Conservation (phyloP, 495 filamentous ascomycete species). For the Aspergillus wentii region DNA sequence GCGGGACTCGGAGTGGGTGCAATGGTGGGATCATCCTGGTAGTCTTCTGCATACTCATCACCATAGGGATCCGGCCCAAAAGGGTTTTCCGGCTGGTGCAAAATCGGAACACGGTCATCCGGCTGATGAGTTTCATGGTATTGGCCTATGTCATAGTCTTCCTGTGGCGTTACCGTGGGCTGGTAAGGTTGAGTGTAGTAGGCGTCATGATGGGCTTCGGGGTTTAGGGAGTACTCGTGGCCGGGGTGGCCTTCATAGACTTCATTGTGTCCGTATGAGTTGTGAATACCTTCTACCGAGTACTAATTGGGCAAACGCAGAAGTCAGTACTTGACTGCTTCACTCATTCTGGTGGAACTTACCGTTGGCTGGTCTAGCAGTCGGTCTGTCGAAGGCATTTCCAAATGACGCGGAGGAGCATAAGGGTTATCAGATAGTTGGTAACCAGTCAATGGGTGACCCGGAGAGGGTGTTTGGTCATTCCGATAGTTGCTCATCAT, state of each 20-base stretch:
- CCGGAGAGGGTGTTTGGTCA: constrained; percentile 48
- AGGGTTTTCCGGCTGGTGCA: constrained; percentile 45
- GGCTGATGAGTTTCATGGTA: constrained; percentile 47
- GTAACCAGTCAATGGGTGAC: constrained; percentile 59
- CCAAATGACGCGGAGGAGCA: constrained; percentile 46
- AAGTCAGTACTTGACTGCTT: constrained; percentile 3
- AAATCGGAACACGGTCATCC: constrained; percentile 60
- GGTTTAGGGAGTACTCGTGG: constrained; percentile 69
- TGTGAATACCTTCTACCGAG: constrained; percentile 72
- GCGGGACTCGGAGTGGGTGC: constrained; percentile 54
- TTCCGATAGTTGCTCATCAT: constrained; percentile 51
- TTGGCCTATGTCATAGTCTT: constrained; percentile 52
- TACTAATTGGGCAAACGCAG: no score
- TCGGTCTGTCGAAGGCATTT: constrained; percentile 68
- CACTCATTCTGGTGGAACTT: constrained; percentile 22
- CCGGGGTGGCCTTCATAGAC: constrained; percentile 51
- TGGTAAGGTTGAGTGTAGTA: constrained; percentile 83
- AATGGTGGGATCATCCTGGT: constrained; percentile 35
- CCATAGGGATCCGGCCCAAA: constrained; percentile 52
- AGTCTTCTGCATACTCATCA: constrained; percentile 41
- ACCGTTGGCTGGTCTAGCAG: constrained; percentile 70
- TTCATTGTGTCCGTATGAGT: constrained; percentile 66
- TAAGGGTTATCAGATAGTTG: constrained; percentile 69
- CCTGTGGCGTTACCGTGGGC: constrained; percentile 48
- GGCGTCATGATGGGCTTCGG: constrained; percentile 78